Conservation (phyloP, 768 basidiomycete genomes). For the Tubosaeta brunneosetosa region DNA sequence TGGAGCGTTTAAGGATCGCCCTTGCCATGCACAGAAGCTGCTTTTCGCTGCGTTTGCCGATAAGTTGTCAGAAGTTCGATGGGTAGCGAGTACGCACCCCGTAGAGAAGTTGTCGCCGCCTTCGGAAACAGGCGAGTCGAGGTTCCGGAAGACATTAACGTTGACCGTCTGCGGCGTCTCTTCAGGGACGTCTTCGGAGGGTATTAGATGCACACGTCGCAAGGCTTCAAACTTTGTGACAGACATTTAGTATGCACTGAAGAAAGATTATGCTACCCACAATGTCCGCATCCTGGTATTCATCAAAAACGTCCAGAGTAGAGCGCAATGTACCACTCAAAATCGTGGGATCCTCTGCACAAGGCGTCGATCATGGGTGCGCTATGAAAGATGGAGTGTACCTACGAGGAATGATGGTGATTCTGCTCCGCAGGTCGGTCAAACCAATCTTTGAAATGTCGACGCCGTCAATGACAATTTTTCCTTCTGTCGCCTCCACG, state of each 20-base stretch:
- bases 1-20: conserved; percentile 75
- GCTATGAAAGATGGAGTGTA: not conserved
- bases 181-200: conserved; percentile 45
- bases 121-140: conserved; percentile 73
- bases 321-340: conserved; percentile 78
- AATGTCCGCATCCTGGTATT: conserved; percentile 81
- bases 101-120: conserved; percentile 89
- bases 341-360: conserved; percentile 82
- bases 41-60: conserved; percentile 50
- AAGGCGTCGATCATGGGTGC: not conserved
- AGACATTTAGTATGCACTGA: not conserved
- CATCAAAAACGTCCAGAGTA: conserved; percentile 80
- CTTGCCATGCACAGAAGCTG: conserved; percentile 88
- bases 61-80: conserved; percentile 1
- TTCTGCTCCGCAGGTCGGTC: conserved; percentile 69
- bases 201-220: conserved; percentile 78
- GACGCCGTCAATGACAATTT: conserved; percentile 70
- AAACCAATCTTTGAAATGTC: conserved; percentile 79
- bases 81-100: conserved; percentile 42
- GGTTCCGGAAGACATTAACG: conserved; percentile 68
- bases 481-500: conserved; percentile 79
- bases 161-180: conserved; percentile 46
- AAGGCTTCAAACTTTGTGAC: conserved; percentile 66
- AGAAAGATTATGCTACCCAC: conserved; percentile 37
- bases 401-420: conserved; percentile 76